Evolutionary conservation across 805 yeast species (phyloP).

Genomic region (Isabelozyma rhagii): DNA sequence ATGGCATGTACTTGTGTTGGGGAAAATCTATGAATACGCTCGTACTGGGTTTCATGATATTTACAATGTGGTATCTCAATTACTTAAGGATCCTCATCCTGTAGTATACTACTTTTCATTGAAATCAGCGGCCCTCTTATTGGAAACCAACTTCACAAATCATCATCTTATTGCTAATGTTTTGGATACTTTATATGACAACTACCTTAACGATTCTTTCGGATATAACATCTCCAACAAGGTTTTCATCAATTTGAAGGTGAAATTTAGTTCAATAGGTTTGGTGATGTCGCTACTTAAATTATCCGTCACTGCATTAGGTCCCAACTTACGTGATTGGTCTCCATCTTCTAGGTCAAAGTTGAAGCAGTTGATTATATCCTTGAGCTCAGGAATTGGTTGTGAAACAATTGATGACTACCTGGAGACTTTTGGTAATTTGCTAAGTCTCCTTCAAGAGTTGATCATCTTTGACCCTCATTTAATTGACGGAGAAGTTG

Average conservation of each 20-base stretch:
- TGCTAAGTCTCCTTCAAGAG: conserved; percentile 32
- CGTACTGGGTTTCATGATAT: conserved; percentile 38
- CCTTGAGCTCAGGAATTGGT: conserved; percentile 32
- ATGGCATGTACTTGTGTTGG: conserved; percentile 23
- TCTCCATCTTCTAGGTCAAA: conserved; percentile 13
- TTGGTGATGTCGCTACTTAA: conserved; percentile 22
- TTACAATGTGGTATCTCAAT: conserved; percentile 54
- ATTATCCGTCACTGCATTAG: conserved; percentile 31
- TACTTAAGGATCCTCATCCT: conserved; percentile 81
- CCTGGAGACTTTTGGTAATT: conserved; percentile 16
- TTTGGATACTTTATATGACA: conserved; percentile 20
- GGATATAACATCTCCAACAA: conserved; percentile 33
- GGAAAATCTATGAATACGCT: conserved; percentile 24
- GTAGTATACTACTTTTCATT: conserved; percentile 73
- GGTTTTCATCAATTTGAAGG: conserved; percentile 32
- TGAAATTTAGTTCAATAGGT: conserved; percentile 28
- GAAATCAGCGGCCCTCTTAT: conserved; percentile 51
- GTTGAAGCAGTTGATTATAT: conserved; percentile 24
- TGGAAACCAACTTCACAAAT: conserved; percentile 55
- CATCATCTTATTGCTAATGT: conserved; percentile 41
- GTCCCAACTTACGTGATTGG: conserved; percentile 33
- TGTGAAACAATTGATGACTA: conserved; percentile 22
- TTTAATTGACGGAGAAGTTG: conserved; percentile 29
- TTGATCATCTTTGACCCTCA: conserved; percentile 36
- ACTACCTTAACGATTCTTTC: conserved; percentile 34